Conservation (phyloP, 257 asterid genomes). For the Solanum sejunctum region DNA sequence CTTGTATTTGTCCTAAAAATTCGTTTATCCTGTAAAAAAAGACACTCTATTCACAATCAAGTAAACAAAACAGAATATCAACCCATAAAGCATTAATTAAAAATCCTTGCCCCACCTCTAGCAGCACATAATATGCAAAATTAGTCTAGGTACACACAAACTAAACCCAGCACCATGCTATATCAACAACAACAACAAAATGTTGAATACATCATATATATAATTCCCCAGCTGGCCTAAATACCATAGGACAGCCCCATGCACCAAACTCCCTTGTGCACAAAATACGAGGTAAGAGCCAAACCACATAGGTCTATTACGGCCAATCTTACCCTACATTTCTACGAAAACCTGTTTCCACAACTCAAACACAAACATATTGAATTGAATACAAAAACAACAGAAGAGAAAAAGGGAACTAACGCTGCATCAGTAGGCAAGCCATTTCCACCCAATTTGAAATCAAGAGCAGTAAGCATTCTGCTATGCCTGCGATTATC, state of each 20-base stretch:
- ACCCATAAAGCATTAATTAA: neutral
- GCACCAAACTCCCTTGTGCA: neutral
- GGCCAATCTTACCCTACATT: neutral
- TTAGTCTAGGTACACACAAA: no score
- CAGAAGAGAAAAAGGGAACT: neutral
- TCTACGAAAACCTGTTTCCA: neutral
- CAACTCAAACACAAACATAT: neutral
- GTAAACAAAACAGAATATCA: neutral
- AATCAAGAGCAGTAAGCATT: conserved; percentile 29
- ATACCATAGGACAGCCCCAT: neutral
- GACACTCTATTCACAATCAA: no score
- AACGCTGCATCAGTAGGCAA: conserved; percentile 43
- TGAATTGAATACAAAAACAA: neutral
- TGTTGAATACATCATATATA: no score
- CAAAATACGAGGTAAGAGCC: neutral
- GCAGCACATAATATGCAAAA: no score
- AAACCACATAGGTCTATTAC: neutral
- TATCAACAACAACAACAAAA: no score
- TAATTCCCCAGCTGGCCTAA: neutral
- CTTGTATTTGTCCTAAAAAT: neutral
- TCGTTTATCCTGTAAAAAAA: neutral
- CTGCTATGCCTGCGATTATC: conserved; percentile 34
- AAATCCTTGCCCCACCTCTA: no score
- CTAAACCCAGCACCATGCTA: neutral
- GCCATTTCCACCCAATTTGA: conserved; percentile 43